Base-by-base conservation (phyloP, 2,329 filamentous ascomycete genomes). In the Scedosporium minutisporum region DNA sequence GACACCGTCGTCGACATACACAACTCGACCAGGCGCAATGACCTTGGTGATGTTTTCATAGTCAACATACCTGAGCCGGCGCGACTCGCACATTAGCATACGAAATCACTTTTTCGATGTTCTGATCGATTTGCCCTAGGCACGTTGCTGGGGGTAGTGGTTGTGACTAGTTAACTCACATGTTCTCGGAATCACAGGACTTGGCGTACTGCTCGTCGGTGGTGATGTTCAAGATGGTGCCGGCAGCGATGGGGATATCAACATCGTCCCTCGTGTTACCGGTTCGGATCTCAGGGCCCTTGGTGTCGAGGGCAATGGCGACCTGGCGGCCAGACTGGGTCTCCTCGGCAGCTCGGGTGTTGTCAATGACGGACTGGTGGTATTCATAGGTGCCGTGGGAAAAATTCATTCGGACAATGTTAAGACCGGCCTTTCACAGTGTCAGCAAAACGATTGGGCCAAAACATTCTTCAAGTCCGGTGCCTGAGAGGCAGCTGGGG, bases 31-130 rank as follows among this genome's bases (percentile, higher is more conserved):
- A 64, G 85, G 82, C 75, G 90, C 78, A 73, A 99, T 97, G 71
- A 99, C 95, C 82, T 96, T 96, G 79, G 93, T 97, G 79, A 99
- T 97, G 84, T 99, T 99, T 87, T 96, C 96, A 85, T 99, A 97
- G 82, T 97, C 93, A 72, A 97, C 89, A 73, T 92, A 97, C 87
- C 90, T 93, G 66, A 41, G 12, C 1, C 18, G 4, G 59, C n/a
- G 25, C 5, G 21, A 10, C 27, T 21, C 23, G 23, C 57, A 38
- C 16, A 44, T 60, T 29, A 60, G 58, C 21, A 48, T n/a, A 38
- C 33, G 33, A 38, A 12, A 38, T 4, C 1, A 38, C 33, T 3
- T 12, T 12, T 38, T 38, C 33, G 9, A 38, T 38, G 12, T 38
- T 38, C 33, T 38, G 33, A 38, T 23, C 46, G 46, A 4, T 51